Percentiles rank a stretch among this genome's conserved stretches.
Evolutionary conservation across 345 rosid species (phyloP).

Genomic region (Rhodamnia argentea): DNA sequence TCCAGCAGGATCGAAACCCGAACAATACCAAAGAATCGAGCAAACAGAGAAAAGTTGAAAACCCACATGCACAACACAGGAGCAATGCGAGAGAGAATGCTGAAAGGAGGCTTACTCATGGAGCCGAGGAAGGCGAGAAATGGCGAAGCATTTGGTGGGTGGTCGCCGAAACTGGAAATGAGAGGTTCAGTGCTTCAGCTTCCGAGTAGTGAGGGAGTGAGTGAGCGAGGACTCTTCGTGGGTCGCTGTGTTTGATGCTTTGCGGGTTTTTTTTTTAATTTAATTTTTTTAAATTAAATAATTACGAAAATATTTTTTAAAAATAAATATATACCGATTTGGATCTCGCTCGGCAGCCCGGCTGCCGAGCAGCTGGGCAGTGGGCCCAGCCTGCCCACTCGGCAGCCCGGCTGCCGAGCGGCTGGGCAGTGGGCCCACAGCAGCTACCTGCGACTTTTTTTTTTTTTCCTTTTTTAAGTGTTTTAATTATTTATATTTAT

Average conservation of each 20-base stretch:
- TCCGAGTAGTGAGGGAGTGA: background rate
- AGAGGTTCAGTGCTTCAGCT: background rate
- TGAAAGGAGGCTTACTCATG: background rate
- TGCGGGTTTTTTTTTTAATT: too few relatives aligned
- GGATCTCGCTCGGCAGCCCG: too few relatives aligned
- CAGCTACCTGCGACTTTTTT: too few relatives aligned
- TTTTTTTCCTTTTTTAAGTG: too few relatives aligned
- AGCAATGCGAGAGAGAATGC: background rate
- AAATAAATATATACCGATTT: too few relatives aligned
- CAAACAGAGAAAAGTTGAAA: background rate
- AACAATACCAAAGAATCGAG: background rate
- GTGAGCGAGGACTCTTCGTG: background rate
- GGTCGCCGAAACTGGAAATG: background rate
- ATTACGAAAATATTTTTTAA: too few relatives aligned
- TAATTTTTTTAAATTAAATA: too few relatives aligned
- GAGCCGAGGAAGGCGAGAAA: background rate
- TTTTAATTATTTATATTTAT: too few relatives aligned
- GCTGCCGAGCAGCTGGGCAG: too few relatives aligned
- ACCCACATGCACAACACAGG: background rate
- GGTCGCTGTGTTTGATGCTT: background rate
- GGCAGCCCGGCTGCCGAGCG: too few relatives aligned
- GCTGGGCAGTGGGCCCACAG: too few relatives aligned
- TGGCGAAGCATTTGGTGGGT: background rate
- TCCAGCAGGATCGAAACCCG: background rate
- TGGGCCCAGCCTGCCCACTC: too few relatives aligned